These are phyloP conservation scores for Gliomastix tumulicola DNA, from an alignment of 2,329 filamentous ascomycete species.

Conservation along the genomic window DNA sequence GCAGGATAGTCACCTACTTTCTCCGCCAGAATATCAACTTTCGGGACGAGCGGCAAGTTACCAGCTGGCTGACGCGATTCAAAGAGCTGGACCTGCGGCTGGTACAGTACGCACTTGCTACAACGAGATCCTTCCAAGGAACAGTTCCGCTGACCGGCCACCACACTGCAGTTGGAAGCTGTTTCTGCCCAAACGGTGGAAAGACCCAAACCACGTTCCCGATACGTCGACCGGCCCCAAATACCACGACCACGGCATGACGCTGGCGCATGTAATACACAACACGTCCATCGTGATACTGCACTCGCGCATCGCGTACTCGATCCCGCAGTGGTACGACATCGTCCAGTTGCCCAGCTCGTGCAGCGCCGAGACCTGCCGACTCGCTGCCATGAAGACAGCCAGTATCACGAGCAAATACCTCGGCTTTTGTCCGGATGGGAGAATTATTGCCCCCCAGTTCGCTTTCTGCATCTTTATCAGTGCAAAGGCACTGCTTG, in stretches of 20 bases:
- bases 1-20: conserved; percentile 31
- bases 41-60: conserved; percentile 23
- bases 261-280: conserved; percentile 36
- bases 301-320: conserved; percentile 36
- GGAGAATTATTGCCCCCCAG: conserved; percentile 21
- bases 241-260: conserved; percentile 26
- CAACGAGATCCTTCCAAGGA: neutral
- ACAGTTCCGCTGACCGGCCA: neutral
- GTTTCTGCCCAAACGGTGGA: conserved; percentile 29
- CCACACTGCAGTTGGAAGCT: conserved; percentile 23
- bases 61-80: conserved; percentile 32
- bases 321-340: conserved; percentile 17
- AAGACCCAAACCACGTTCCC: conserved; percentile 16
- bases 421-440: conserved; percentile 21
- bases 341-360: conserved; percentile 23
- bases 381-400: conserved; percentile 30
- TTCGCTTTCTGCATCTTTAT: conserved; percentile 35
- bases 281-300: conserved; percentile 37
- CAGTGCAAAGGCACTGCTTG: conserved; percentile 26
- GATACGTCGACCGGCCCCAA: neutral
- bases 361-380: conserved; percentile 35
- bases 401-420: conserved; percentile 32
- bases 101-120: conserved; percentile 14
- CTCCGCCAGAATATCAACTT: conserved; percentile 30
- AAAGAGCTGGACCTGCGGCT: conserved; percentile 35